A percentile compares a stretch with the other conserved stretches of the same genome.
Conservation (phyloP, 345 rosid species). For the Syzygium oleosum region DNA sequence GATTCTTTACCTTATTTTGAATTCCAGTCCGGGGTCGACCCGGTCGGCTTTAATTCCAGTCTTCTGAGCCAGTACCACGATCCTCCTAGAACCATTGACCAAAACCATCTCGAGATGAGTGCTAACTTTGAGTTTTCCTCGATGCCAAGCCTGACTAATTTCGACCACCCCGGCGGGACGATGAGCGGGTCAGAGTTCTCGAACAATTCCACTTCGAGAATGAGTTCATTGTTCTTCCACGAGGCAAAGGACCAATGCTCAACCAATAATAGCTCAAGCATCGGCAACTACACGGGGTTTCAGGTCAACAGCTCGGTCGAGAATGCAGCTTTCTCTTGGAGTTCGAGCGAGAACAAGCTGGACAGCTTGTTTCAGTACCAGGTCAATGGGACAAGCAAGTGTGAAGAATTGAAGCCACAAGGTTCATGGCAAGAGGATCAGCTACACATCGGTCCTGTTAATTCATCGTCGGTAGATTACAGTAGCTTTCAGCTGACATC, state of each 20-base stretch:
- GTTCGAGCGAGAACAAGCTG: slow-evolving; percentile 20
- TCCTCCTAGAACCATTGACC: slow-evolving; percentile 1
- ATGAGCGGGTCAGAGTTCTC: neutral
- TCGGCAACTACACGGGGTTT: slow-evolving; percentile 29
- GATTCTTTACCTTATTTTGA: slow-evolving; percentile 32
- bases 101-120: slow-evolving; percentile 19
- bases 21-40: slow-evolving; percentile 15
- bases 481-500: slow-evolving; percentile 43
- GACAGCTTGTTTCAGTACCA: slow-evolving; percentile 31
- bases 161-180: slow-evolving; percentile 5
- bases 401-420: slow-evolving; percentile 14
- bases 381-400: slow-evolving; percentile 5
- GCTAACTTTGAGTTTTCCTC: slow-evolving; percentile 24
- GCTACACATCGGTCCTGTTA: slow-evolving; percentile 2
- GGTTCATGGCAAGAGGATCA: slow-evolving; percentile 29
- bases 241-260: neutral
- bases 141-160: slow-evolving; percentile 36
- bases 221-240: slow-evolving; percentile 6
- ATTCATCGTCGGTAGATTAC: slow-evolving; percentile 29
- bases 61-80: slow-evolving; percentile 11
- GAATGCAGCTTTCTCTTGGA: slow-evolving; percentile 10
- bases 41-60: slow-evolving; percentile 13
- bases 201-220: slow-evolving; percentile 26
- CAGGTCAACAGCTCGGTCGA: slow-evolving; percentile 23
- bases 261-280: slow-evolving; percentile 45